Evolutionary conservation across 2,329 filamentous ascomycete species (phyloP).

Genomic region (Thelonectria olida): DNA sequence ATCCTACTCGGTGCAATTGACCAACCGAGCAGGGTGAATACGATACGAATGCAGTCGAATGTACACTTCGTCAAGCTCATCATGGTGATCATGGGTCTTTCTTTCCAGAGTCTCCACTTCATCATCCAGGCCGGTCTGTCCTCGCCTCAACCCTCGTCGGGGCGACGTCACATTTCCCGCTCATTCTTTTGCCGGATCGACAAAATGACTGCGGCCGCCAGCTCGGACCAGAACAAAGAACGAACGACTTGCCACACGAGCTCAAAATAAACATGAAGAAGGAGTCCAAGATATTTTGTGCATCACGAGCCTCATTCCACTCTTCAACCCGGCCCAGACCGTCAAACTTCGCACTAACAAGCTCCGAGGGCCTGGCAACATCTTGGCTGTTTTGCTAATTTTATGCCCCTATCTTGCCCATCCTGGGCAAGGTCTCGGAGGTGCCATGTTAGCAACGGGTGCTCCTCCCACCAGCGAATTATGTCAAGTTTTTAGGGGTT

Average conservation of each 20-base stretch:
- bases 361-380: background rate
- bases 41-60: background rate
- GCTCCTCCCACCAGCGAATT: background rate
- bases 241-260: background rate
- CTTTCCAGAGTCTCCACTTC: constrained; percentile 5
- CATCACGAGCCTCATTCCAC: constrained; percentile 18
- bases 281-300: background rate
- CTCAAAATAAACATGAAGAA: constrained; percentile 13
- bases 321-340: constrained; percentile 13
- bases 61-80: constrained; percentile 2
- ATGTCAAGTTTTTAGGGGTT: background rate
- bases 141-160: constrained; percentile 7
- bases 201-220: constrained; percentile 4
- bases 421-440: background rate
- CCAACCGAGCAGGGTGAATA: background rate
- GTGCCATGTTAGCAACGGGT: background rate
- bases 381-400: constrained; percentile 17
- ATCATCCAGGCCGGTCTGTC: background rate
- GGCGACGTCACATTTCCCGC: constrained; percentile 8
- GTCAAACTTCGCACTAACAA: constrained; percentile 14
- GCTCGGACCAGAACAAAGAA: background rate
- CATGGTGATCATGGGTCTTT: background rate
- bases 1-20: background rate
- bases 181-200: constrained; percentile 14
- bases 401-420: constrained; percentile 11